Evolutionary conservation across 192 early-diverging fungal genomes (phyloP).

Genomic region (Backusella liffmaniae): DNA sequence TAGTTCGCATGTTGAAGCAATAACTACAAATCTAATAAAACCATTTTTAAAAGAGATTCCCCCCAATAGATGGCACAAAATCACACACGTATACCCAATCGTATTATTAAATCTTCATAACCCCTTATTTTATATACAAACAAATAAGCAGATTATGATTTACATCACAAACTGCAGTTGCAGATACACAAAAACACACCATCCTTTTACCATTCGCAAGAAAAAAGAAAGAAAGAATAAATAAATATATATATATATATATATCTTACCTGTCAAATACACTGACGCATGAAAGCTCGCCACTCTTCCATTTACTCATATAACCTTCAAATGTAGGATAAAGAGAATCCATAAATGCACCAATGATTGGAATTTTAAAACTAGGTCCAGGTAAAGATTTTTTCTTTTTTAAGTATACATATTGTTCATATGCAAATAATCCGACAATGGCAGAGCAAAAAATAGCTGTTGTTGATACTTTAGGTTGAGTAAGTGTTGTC

Average conservation of each 20-base stretch:
- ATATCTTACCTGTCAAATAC: slow-evolving; percentile 42
- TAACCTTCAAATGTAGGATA: slow-evolving; percentile 49
- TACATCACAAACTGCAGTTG: background rate
- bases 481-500: slow-evolving; percentile 14
- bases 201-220: background rate
- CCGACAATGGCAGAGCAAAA: slow-evolving; percentile 29
- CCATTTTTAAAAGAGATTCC: background rate
- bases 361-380: slow-evolving; percentile 42
- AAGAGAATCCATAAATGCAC: slow-evolving; percentile 42
- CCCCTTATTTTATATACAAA: background rate
- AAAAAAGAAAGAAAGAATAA: background rate
- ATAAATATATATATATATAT: background rate
- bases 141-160: slow-evolving; percentile 5
- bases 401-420: slow-evolving; percentile 39
- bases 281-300: slow-evolving; percentile 37
- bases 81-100: background rate
- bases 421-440: slow-evolving; percentile 40
- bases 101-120: background rate
- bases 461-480: slow-evolving; percentile 25
- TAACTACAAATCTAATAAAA: slow-evolving; percentile 41
- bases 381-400: slow-evolving; percentile 35
- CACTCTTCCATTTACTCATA: slow-evolving; percentile 45
- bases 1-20: slow-evolving; percentile 44
- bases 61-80: background rate
- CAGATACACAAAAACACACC: background rate